Evolutionary conservation across 2,329 filamentous ascomycete genomes (phyloP).

Genomic region (Phyllosticta capitalensis): DNA sequence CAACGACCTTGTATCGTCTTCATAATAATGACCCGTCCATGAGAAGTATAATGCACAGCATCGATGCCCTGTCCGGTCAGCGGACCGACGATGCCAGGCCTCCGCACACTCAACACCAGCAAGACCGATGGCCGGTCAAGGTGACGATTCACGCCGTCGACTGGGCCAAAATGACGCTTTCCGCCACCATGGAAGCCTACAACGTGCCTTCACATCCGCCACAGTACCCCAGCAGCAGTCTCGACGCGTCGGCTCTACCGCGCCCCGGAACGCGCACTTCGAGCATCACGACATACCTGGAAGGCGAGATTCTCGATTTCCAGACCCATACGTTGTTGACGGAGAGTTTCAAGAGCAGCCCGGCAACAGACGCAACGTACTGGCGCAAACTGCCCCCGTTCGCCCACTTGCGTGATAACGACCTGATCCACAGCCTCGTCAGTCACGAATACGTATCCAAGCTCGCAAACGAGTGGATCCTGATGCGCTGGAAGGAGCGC

Average conservation of each 20-base stretch:
- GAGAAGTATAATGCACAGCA: conserved; percentile 11
- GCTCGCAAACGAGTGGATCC: conserved; percentile 40
- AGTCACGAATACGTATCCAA: conserved; percentile 29
- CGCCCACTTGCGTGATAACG: conserved; percentile 25
- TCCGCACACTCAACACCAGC: conserved; percentile 23
- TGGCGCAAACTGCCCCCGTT: conserved; percentile 42
- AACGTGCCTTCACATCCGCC: conserved; percentile 47
- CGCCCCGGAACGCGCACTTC: conserved; percentile 25
- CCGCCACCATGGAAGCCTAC: conserved; percentile 62
- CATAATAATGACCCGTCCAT: conserved; percentile 17
- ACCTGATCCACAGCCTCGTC: conserved; percentile 36
- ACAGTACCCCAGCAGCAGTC: conserved; percentile 17
- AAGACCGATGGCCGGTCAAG: conserved; percentile 58
- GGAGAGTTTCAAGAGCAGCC: conserved; percentile 36
- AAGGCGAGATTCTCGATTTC: conserved; percentile 60
- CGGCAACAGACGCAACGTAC: conserved; percentile 37
- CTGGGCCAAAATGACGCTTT: conserved; percentile 50
- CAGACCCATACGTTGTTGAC: conserved; percentile 42
- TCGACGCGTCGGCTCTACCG: background rate
- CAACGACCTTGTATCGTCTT: conserved; percentile 20
- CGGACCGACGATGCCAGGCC: conserved; percentile 20
- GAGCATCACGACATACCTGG: conserved; percentile 54
- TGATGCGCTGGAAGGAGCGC: conserved; percentile 49
- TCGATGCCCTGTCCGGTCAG: background rate
- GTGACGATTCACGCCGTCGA: conserved; percentile 57